A percentile compares a stretch with the other conserved stretches of the same genome.
Conservation (phyloP, 352 stramenopile species). For the Pythium guiyangense region DNA sequence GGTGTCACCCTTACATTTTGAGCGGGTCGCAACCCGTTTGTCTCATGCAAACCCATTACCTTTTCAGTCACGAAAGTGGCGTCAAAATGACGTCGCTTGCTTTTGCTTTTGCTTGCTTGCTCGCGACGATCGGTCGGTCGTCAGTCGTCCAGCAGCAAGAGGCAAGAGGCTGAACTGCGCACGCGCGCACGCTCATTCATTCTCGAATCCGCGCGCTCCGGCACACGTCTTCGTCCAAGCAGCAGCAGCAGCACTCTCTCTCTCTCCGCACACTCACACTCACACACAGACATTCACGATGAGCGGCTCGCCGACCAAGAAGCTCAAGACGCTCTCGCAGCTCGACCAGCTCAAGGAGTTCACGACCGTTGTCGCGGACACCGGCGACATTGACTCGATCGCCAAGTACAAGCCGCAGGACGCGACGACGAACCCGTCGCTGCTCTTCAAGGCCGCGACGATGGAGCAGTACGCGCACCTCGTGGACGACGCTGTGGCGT, state of each 20-base stretch:
- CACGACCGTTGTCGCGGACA: conserved; percentile 98
- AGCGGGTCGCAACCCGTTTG: neutral
- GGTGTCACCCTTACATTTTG: neutral
- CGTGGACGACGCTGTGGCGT: conserved; percentile 94
- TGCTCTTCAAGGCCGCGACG: conserved; percentile 97
- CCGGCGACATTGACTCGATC: conserved; percentile 92
- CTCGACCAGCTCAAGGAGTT: conserved; percentile 96
- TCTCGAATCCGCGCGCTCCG: conserved; percentile 64
- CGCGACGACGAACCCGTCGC: conserved; percentile 98
- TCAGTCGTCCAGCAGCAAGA: neutral
- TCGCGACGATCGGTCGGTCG: neutral
- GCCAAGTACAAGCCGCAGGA: conserved; percentile 94
- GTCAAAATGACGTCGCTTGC: neutral
- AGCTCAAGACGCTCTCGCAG: conserved; percentile 68
- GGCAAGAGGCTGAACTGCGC: no score
- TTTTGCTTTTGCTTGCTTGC: no score
- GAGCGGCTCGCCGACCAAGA: conserved; percentile 68
- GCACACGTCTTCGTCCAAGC: conserved; percentile 22
- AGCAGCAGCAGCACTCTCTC: neutral
- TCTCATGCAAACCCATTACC: conserved; percentile 1
- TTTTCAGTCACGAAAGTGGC: neutral
- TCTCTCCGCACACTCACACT: neutral
- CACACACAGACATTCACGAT: conserved; percentile 28
- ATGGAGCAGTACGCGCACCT: conserved; percentile 96
- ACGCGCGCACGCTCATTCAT: conserved; percentile 24